Conservation (phyloP, 805 yeast genomes). For the Ogataea sp. region DNA sequence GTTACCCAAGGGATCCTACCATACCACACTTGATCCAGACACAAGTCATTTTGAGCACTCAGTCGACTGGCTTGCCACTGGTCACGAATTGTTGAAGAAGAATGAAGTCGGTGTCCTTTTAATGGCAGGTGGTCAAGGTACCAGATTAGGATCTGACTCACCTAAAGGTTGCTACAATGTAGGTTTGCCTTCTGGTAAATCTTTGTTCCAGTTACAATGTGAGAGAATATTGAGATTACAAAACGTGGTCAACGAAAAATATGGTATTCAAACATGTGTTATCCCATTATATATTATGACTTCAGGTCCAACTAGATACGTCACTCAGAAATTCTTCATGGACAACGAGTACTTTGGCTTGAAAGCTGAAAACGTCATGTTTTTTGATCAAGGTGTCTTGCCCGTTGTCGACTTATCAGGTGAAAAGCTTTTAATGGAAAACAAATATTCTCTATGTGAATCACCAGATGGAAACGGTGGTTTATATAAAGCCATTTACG, state of each 20-base stretch:
- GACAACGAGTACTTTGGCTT: conserved; percentile 68
- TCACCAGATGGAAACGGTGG: conserved; percentile 99
- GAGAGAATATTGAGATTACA: conserved; percentile 69
- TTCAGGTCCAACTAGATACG: conserved; percentile 71
- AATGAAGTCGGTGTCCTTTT: conserved; percentile 82
- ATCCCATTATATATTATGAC: conserved; percentile 95
- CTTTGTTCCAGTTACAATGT: conserved; percentile 88
- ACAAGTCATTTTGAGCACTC: background rate
- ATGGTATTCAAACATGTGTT: conserved; percentile 13
- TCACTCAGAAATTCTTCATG: conserved; percentile 66
- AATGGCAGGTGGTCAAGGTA: conserved; percentile 99
- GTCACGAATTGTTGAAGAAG: conserved; percentile 57
- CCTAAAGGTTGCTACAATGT: conserved; percentile 96
- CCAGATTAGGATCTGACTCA: conserved; percentile 78
- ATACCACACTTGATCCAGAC: conserved; percentile 33
- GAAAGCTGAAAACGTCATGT: conserved; percentile 45
- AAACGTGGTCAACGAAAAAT: conserved; percentile 33
- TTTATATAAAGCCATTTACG: conserved; percentile 71
- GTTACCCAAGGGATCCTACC: conserved; percentile 47
- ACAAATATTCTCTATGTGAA: conserved; percentile 50
- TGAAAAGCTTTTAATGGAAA: conserved; percentile 53
- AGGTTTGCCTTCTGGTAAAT: conserved; percentile 73
- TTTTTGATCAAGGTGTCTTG: conserved; percentile 91
- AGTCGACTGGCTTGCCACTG: conserved; percentile 30
- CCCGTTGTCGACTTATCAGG: conserved; percentile 82